Evolutionary conservation across 805 yeast species (phyloP).

Genomic region (Myxozyma geophila): DNA sequence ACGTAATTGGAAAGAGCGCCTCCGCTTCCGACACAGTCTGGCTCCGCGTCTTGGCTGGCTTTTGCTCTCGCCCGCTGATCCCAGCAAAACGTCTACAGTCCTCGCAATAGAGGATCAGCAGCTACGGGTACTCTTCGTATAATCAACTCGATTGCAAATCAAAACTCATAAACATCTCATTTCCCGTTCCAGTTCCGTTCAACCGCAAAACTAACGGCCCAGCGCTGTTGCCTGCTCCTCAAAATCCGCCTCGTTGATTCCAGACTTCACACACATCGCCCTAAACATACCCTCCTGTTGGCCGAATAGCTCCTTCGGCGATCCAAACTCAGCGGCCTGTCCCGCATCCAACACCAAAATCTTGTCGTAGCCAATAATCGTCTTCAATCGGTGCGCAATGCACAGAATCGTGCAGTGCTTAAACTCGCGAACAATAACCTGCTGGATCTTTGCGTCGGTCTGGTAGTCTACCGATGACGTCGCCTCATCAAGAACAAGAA

Average conservation of each 20-base stretch:
- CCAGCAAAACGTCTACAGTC: too few relatives aligned
- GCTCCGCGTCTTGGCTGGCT: too few relatives aligned
- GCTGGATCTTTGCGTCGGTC: constrained; percentile 68
- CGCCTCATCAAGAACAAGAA: constrained; percentile 74
- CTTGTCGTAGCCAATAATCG: constrained; percentile 73
- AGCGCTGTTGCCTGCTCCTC: neutral
- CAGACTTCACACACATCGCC: constrained; percentile 56
- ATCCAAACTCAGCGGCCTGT: constrained; percentile 70
- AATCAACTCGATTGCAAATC: too few relatives aligned
- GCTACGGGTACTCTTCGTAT: too few relatives aligned
- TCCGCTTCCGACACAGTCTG: too few relatives aligned
- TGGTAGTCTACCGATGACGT: constrained; percentile 77
- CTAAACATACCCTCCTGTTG: constrained; percentile 52
- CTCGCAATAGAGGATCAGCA: too few relatives aligned
- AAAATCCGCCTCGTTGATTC: constrained; percentile 53
- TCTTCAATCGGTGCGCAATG: constrained; percentile 76
- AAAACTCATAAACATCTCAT: too few relatives aligned
- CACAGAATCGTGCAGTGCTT: constrained; percentile 67
- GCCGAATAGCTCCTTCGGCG: constrained; percentile 56
- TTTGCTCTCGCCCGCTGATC: too few relatives aligned
- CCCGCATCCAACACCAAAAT: constrained; percentile 85
- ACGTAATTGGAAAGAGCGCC: too few relatives aligned
- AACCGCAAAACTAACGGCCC: neutral
- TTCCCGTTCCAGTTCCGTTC: neutral
- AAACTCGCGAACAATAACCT: constrained; percentile 63